phyloP scores from a whole-genome alignment of 2,329 filamentous ascomycete species.

The Ophiostoma sp. region DNA sequence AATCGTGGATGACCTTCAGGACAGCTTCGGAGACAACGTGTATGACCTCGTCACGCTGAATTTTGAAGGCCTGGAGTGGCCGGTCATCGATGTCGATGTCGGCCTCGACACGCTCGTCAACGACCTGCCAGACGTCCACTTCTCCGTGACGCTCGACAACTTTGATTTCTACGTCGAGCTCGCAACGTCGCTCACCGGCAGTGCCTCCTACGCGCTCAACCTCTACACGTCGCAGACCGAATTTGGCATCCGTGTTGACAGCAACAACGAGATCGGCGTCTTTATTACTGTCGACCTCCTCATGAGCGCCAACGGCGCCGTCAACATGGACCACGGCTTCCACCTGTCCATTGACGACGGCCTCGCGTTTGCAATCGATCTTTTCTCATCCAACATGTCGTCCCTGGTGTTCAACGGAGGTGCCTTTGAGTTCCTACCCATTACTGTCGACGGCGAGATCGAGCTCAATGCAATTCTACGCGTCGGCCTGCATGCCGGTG shows the following conservation, averaged over 20 bases:
- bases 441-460: not conserved
- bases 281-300: not conserved
- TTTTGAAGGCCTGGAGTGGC: slow-evolving; percentile 21
- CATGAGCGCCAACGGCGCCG: slow-evolving; percentile 33
- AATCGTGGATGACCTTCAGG: slow-evolving; percentile 13
- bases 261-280: not conserved
- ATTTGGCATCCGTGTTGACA: not conserved
- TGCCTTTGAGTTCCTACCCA: not conserved
- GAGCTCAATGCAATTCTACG: not conserved
- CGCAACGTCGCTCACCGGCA: slow-evolving; percentile 43
- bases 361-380: slow-evolving; percentile 42
- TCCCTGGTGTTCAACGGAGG: slow-evolving; percentile 44
- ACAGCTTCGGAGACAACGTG: too few species aligned
- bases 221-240: not conserved
- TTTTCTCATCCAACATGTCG: slow-evolving; percentile 47
- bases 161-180: slow-evolving; percentile 47
- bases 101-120: slow-evolving; percentile 37
- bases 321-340: slow-evolving; percentile 50
- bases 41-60: slow-evolving; percentile 30
- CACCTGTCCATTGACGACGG: slow-evolving; percentile 51
- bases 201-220: not conserved
- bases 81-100: slow-evolving; percentile 37
- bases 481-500: not conserved
- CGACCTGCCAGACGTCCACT: slow-evolving; percentile 38
- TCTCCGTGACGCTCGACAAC: slow-evolving; percentile 46